Conservation (phyloP, 768 basidiomycete genomes). For the Infundibulicybe gibba region DNA sequence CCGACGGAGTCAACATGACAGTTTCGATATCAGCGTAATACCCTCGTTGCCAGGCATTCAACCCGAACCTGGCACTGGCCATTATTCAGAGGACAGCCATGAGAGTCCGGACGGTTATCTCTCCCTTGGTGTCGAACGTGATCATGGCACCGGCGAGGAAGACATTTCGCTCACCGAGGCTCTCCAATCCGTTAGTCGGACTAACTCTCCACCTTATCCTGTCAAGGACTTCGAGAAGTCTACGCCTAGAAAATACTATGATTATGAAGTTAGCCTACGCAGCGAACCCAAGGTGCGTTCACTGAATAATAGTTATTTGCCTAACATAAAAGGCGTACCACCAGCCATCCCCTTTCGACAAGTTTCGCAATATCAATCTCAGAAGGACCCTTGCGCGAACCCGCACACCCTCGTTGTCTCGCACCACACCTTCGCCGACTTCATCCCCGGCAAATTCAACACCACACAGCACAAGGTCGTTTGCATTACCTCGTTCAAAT, state of each 20-base stretch:
- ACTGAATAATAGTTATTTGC: neutral
- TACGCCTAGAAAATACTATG: slow-evolving; percentile 50
- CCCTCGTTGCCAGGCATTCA: slow-evolving; percentile 46
- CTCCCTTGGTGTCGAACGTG: slow-evolving; percentile 40
- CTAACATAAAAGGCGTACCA: slow-evolving; percentile 1
- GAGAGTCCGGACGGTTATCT: slow-evolving; percentile 51
- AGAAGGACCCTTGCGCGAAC: slow-evolving; percentile 47
- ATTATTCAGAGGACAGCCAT: slow-evolving; percentile 36
- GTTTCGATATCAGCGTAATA: slow-evolving; percentile 60
- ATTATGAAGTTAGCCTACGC: slow-evolving; percentile 57
- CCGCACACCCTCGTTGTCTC: slow-evolving; percentile 66
- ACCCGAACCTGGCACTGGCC: slow-evolving; percentile 22
- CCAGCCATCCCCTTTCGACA: slow-evolving; percentile 60
- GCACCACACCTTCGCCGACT: slow-evolving; percentile 53
- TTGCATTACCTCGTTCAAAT: slow-evolving; percentile 30
- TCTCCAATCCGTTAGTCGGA: slow-evolving; percentile 50
- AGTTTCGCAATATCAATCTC: slow-evolving; percentile 59
- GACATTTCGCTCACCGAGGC: slow-evolving; percentile 57
- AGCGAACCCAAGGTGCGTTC: slow-evolving; percentile 56
- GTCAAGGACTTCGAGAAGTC: slow-evolving; percentile 26
- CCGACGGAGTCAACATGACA: slow-evolving; percentile 32
- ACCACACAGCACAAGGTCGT: slow-evolving; percentile 52
- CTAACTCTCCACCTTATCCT: slow-evolving; percentile 47
- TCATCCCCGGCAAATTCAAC: slow-evolving; percentile 66
- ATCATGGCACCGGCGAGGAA: slow-evolving; percentile 27